Conservation (phyloP, 495 filamentous ascomycete genomes). For the Podospora pseudoanserina region DNA sequence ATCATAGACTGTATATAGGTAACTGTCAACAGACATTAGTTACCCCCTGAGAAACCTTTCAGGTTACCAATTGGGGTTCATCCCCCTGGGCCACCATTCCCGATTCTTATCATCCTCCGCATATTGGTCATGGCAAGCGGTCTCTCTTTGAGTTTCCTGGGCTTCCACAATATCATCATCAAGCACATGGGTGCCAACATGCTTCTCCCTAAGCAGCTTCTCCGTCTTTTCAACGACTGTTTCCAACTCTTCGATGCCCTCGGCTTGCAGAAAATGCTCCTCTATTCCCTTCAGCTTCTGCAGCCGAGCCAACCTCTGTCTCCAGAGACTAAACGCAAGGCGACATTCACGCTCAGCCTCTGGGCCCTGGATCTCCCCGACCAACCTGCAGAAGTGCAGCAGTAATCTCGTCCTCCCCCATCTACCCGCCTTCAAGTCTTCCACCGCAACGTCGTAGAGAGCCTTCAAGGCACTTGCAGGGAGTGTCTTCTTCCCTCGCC, state of each 20-base stretch:
- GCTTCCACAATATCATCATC: background rate
- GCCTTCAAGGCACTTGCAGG: background rate
- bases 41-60: background rate
- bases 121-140: background rate
- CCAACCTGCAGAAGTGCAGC: constrained; percentile 36
- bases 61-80: background rate
- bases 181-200: background rate
- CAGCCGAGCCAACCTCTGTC: constrained; percentile 19
- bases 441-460: constrained; percentile 37
- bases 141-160: background rate
- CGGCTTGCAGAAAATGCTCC: background rate
- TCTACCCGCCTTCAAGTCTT: constrained; percentile 34
- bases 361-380: constrained; percentile 31
- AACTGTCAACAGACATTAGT: background rate
- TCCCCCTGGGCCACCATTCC: background rate
- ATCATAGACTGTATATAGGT: background rate
- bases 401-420: constrained; percentile 38
- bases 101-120: background rate
- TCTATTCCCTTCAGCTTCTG: constrained; percentile 12
- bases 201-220: background rate
- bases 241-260: background rate
- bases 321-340: constrained; percentile 28
- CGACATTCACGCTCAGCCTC: constrained; percentile 26
- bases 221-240: background rate
- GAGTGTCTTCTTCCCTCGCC: background rate